phyloP scores from a whole-genome alignment of 2,329 filamentous ascomycete species.

The Fusarium burgessii region DNA sequence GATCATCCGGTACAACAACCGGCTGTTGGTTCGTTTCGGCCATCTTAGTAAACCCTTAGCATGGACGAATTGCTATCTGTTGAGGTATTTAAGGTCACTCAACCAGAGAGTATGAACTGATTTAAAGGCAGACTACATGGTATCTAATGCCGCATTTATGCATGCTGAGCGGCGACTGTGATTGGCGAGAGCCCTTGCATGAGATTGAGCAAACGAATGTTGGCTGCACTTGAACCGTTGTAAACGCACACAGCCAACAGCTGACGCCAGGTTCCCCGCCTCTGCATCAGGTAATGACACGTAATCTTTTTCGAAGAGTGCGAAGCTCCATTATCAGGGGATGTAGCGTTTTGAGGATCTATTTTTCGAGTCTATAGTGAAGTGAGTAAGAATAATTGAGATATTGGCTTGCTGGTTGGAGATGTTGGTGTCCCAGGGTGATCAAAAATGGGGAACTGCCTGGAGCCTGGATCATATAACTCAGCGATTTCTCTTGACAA shows the following conservation, averaged over 20 bases:
- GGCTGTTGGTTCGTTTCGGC: neutral
- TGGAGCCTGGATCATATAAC: neutral
- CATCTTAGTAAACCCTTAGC: neutral
- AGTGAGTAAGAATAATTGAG: neutral
- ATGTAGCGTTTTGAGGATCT: accelerated
- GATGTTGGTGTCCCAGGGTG: neutral
- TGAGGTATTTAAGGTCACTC: neutral
- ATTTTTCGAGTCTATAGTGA: accelerated
- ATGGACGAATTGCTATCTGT: neutral
- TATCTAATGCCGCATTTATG: neutral
- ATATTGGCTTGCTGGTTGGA: neutral
- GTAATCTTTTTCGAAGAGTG: neutral
- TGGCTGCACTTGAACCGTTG: neutral
- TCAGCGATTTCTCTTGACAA: neutral
- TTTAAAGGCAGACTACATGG: neutral
- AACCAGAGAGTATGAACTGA: neutral
- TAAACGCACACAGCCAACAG: neutral
- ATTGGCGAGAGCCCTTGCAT: neutral
- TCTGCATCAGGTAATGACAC: neutral
- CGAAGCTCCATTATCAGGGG: accelerated
- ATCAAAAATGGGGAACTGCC: neutral
- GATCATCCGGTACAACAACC: neutral
- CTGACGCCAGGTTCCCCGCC: neutral
- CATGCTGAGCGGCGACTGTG: neutral
- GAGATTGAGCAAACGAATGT: neutral